Evolutionary conservation across 2,329 filamentous ascomycete genomes (phyloP).

Genomic region (Colletotrichum acutatum): DNA sequence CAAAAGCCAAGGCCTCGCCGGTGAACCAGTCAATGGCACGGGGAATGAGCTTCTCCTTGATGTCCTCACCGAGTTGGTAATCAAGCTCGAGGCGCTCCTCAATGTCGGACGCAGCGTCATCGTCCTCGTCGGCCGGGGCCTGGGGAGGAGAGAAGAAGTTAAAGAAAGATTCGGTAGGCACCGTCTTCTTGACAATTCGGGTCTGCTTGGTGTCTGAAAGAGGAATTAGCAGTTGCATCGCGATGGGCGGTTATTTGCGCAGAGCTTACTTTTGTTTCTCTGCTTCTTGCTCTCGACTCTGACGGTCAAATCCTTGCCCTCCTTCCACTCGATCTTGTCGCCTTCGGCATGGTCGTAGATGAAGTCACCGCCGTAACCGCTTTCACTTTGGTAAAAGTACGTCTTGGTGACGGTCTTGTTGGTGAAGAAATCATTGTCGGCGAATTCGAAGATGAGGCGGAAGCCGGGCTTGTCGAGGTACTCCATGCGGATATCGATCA

Average conservation of each 20-base stretch:
- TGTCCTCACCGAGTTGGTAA: constrained; percentile 98
- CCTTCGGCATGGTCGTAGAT: constrained; percentile 99
- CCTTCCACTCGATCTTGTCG: constrained; percentile 97
- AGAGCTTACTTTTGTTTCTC: constrained; percentile 91
- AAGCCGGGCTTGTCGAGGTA: constrained; percentile 98
- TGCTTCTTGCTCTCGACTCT: constrained; percentile 99
- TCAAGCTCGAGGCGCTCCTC: constrained; percentile 98
- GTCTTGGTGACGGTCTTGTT: constrained; percentile 99
- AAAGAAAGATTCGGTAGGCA: constrained; percentile 98
- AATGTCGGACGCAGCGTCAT: constrained; percentile 86
- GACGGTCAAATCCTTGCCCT: constrained; percentile 91
- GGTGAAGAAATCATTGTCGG: constrained; percentile 94
- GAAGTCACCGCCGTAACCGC: constrained; percentile 97
- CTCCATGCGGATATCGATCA: constrained; percentile 97
- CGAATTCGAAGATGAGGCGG: constrained; percentile 97
- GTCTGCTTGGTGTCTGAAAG: constrained; percentile 95
- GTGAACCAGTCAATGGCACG: constrained; percentile 99
- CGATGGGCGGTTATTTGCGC: not conserved
- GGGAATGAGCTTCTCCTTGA: constrained; percentile 99
- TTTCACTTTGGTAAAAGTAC: constrained; percentile 99
- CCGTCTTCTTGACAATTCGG: constrained; percentile 98
- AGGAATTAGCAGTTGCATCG: not conserved
- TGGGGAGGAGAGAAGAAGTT: constrained; percentile 99
- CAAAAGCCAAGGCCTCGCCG: constrained; percentile 95
- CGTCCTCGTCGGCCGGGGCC: constrained; percentile 78